These are phyloP conservation scores for Dentipellis sp. DNA, from an alignment of 768 basidiomycete species.

Conservation along the genomic window DNA sequence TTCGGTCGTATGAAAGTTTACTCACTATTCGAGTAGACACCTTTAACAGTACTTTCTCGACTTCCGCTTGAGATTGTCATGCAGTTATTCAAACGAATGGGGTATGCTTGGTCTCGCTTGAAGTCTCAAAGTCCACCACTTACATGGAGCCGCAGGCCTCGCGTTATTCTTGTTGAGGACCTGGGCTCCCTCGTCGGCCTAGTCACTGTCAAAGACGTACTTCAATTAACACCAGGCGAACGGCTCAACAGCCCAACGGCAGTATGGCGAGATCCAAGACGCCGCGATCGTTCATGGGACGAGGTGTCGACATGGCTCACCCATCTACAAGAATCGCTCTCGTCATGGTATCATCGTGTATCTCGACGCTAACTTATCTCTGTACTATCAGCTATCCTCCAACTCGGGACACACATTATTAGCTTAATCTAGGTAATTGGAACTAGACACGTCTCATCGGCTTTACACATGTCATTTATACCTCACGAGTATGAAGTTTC, in stretches of 20 bases:
- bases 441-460: no score
- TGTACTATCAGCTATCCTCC: not conserved
- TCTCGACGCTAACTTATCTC: constrained; percentile 4
- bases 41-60: constrained; percentile 86
- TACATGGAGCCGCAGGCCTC: constrained; percentile 49
- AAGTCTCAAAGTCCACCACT: not conserved
- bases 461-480: no score
- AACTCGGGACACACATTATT: no score
- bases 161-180: constrained; percentile 91
- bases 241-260: constrained; percentile 9
- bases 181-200: constrained; percentile 76
- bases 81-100: constrained; percentile 97
- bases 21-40: constrained; percentile 49
- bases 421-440: no score
- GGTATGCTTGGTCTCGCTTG: constrained; percentile 44
- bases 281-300: constrained; percentile 11
- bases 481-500: no score
- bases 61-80: constrained; percentile 93
- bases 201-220: constrained; percentile 92
- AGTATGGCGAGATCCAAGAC: constrained; percentile 9
- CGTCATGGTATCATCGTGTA: constrained; percentile 9
- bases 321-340: constrained; percentile 6
- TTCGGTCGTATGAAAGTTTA: not conserved
- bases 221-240: constrained; percentile 51
- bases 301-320: constrained; percentile 14